phyloP scores from a whole-genome alignment of 495 filamentous ascomycete genomes.

The Podospora fimiseda region DNA sequence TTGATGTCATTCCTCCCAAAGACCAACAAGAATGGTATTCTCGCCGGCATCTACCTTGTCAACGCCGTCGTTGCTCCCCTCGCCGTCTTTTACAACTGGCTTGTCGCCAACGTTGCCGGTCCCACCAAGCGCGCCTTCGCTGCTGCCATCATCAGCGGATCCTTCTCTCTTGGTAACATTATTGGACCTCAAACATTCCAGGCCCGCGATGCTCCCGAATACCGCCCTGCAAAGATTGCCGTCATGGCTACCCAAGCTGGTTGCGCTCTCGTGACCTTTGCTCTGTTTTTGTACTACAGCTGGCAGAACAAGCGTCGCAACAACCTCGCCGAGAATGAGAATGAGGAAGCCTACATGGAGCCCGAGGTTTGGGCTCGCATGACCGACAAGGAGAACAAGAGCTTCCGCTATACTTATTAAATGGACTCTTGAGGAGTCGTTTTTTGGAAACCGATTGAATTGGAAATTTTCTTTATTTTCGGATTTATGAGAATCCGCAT shows the following conservation, averaged over 20 bases:
- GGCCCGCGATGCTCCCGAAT: slow-evolving; percentile 51
- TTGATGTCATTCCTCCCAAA: slow-evolving; percentile 53
- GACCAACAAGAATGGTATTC: slow-evolving; percentile 40
- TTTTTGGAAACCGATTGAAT: not conserved
- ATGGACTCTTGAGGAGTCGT: not conserved
- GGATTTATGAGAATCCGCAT: not conserved
- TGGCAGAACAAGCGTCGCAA: slow-evolving; percentile 32
- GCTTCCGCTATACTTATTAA: slow-evolving; percentile 32
- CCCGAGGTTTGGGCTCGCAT: slow-evolving; percentile 30
- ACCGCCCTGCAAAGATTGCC: slow-evolving; percentile 56
- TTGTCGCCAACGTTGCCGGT: slow-evolving; percentile 31
- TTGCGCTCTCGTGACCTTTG: slow-evolving; percentile 28
- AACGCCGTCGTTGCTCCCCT: slow-evolving; percentile 52
- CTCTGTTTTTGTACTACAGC: slow-evolving; percentile 30
- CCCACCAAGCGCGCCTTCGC: slow-evolving; percentile 36
- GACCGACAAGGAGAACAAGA: slow-evolving; percentile 37
- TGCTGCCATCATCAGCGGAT: slow-evolving; percentile 48
- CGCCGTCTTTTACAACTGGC: slow-evolving; percentile 38
- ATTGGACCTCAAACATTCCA: slow-evolving; percentile 66
- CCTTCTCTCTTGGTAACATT: slow-evolving; percentile 59
- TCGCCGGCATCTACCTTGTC: slow-evolving; percentile 60
- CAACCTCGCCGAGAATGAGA: slow-evolving; percentile 13
- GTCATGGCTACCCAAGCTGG: slow-evolving; percentile 38
- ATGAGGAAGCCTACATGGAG: slow-evolving; percentile 24
- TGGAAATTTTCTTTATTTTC: not conserved